Evolutionary conservation across 2,329 filamentous ascomycete genomes (phyloP), one percentile per base, ranked within the genome.

Genomic region (Dactylellina cionopaga): DNA sequence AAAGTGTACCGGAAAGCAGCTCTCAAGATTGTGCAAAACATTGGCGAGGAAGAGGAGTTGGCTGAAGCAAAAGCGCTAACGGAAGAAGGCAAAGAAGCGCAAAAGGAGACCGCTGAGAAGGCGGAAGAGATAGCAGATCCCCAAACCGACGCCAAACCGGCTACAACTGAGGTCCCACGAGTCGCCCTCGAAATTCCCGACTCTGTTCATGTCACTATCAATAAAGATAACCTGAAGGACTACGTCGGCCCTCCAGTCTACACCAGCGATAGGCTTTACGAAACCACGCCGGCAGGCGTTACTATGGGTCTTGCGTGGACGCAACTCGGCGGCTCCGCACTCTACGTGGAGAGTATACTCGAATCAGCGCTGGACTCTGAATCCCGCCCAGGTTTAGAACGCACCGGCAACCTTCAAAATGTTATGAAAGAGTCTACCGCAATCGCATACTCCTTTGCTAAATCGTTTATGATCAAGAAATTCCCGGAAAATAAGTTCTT

Each of bases 271-370:
- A 89, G 96, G 60, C 85, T 99, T 11, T 99, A 98, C 83, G 95
- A 99, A 77, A 88, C 89, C 49, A 96, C 92, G 69, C 95, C 96
- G 2, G 87, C 95, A 1, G 95, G 95, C 81, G 95, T 99, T 13
- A 91, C 93, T 19, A 98, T 99, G 95, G 95, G 95, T 75, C 86
- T 99, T 56, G 95, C 95, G 5, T 99, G 95, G 95, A 99, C 96
- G 5, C 92, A 92, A 79, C 92, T 99, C 87, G 95, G 95, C 73
- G 95, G 95, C 70, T 92, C 95, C 3, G 95, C 95, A 55, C 89
- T 99, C 80, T 99, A 99, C 81, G 92, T 99, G 66, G 95, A 99
- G 82, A 96, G 93, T 0, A 98, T 99, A 74, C 83, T 99, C 55
- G 93, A 99, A 80, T 90, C 89, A 71, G 88, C 91, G 0, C 54